These are phyloP conservation scores for Tylopilus plumbeoviolaceoides DNA, from an alignment of 768 basidiomycete species.

Conservation along the genomic window DNA sequence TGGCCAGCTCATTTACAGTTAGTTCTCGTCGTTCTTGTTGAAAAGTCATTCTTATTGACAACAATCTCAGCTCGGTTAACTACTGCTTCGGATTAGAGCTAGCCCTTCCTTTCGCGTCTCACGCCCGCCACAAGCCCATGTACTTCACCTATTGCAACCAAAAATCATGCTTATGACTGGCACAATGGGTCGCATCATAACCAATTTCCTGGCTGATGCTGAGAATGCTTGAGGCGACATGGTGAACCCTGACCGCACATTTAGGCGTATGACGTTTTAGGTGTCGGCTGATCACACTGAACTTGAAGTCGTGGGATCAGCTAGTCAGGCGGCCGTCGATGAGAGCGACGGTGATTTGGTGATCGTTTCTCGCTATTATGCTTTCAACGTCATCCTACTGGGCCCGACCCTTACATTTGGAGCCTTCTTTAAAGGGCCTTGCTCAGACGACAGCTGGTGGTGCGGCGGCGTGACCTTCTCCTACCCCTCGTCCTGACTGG, in stretches of 20 bases:
- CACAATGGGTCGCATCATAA: background rate
- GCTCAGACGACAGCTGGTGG: background rate
- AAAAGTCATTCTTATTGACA: conserved; percentile 2
- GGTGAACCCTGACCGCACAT: background rate
- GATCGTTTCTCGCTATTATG: background rate
- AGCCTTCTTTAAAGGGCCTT: background rate
- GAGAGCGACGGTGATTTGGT: background rate
- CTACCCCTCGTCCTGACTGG: background rate
- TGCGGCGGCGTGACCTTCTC: background rate
- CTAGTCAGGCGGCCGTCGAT: background rate
- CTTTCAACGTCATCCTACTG: background rate
- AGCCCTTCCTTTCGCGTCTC: conserved; percentile 16
- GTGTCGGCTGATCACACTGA: background rate
- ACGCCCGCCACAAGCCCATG: conserved; percentile 32
- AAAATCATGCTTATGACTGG: conserved; percentile 29
- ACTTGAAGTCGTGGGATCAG: background rate
- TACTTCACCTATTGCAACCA: conserved; percentile 30
- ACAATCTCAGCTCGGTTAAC: conserved; percentile 39
- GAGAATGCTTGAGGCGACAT: background rate
- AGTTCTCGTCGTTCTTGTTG: conserved; percentile 32
- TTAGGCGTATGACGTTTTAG: background rate
- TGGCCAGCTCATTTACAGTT: conserved; percentile 93
- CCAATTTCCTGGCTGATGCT: background rate
- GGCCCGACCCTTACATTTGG: background rate
- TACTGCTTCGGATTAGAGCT: conserved; percentile 37